phyloP scores from a whole-genome alignment of 208 protist genomes.

The Trichomonas tenax region DNA sequence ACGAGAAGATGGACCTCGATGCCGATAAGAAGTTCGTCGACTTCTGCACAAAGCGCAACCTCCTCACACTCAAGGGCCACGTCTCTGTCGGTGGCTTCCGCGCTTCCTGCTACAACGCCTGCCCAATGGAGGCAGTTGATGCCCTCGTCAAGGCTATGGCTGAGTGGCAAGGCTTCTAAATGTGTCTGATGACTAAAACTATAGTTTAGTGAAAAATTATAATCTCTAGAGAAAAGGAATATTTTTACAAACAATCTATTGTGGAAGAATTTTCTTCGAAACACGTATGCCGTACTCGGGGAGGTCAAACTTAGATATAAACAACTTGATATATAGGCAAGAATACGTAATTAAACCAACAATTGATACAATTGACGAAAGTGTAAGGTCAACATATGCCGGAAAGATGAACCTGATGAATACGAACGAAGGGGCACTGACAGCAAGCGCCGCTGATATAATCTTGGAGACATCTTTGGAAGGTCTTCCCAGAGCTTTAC shows the following conservation, averaged over 20 bases:
- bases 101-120: not conserved
- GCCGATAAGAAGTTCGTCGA: not conserved
- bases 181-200: too few species aligned
- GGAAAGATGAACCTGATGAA: not conserved
- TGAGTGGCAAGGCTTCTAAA: not conserved
- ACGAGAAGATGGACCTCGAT: not conserved
- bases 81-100: not conserved
- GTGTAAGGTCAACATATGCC: not conserved
- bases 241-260: too few species aligned
- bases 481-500: not conserved
- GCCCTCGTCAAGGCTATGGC: not conserved
- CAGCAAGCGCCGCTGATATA: not conserved
- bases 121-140: not conserved
- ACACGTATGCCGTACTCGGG: not conserved
- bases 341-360: not conserved
- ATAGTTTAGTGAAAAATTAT: too few species aligned
- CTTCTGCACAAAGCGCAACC: not conserved
- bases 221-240: too few species aligned
- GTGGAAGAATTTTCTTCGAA: not conserved
- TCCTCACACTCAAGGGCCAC: not conserved
- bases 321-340: not conserved
- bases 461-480: not conserved
- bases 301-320: not conserved
- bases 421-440: not conserved
- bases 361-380: not conserved